Evolutionary conservation across 2,329 filamentous ascomycete species (phyloP).

Genomic region (Neopestalotiopsis rosae): DNA sequence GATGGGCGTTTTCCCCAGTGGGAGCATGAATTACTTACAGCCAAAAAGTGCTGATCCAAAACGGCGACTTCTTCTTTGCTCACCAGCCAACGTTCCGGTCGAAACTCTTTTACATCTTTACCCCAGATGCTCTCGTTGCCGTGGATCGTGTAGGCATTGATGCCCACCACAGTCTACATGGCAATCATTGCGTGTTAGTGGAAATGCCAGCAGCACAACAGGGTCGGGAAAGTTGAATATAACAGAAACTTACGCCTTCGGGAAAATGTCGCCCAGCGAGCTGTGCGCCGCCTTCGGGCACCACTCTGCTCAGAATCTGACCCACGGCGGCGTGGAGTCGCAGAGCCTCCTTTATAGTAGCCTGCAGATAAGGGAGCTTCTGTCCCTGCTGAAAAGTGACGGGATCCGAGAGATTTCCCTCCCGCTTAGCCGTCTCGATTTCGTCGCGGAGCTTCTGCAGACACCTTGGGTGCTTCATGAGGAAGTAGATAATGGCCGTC

Average conservation of each 20-base stretch:
- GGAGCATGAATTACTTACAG: slow-evolving; percentile 30
- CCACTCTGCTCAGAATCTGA: slow-evolving; percentile 30
- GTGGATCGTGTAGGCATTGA: slow-evolving; percentile 43
- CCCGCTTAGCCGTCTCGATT: slow-evolving; percentile 25
- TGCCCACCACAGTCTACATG: slow-evolving; percentile 37
- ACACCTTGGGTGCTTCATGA: slow-evolving; percentile 25
- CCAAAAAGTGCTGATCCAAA: slow-evolving; percentile 39
- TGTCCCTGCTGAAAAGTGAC: slow-evolving; percentile 33
- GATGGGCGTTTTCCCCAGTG: background rate
- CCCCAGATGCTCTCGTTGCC: slow-evolving; percentile 36
- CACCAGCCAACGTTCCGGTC: slow-evolving; percentile 47
- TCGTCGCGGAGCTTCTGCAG: slow-evolving; percentile 24
- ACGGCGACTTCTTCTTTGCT: slow-evolving; percentile 29
- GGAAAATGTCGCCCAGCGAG: slow-evolving; percentile 34
- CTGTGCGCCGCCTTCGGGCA: slow-evolving; percentile 28
- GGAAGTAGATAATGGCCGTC: slow-evolving; percentile 31
- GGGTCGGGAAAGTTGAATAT: no score
- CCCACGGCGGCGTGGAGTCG: slow-evolving; percentile 31
- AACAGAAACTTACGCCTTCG: slow-evolving; percentile 22
- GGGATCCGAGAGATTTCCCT: slow-evolving; percentile 20
- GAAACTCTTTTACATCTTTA: slow-evolving; percentile 39
- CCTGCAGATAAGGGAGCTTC: slow-evolving; percentile 50
- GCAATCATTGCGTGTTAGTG: background rate
- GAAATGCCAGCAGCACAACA: background rate
- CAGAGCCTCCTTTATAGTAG: slow-evolving; percentile 60